phyloP scores from a whole-genome alignment of 169 alveolate species.

The Perkinsus chesapeaki region DNA sequence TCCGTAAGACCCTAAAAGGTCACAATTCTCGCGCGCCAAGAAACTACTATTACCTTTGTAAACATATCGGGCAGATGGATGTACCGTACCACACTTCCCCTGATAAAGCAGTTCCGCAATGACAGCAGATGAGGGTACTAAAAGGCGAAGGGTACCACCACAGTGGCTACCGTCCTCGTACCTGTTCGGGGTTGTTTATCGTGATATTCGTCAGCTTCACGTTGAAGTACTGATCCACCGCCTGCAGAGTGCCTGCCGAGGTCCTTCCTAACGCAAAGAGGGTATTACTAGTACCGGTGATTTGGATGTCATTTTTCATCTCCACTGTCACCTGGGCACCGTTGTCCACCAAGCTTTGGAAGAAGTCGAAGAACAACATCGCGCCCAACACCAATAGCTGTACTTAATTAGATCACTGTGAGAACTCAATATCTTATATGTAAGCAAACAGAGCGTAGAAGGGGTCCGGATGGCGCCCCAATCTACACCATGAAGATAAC shows the following conservation, averaged over 20 bases:
- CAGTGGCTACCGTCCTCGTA: neutral
- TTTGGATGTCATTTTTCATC: conserved; percentile 82
- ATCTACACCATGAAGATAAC: too few species aligned
- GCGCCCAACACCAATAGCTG: neutral
- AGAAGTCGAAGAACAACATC: conserved; percentile 73
- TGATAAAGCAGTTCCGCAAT: conserved; percentile 79
- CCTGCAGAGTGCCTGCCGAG: conserved; percentile 46
- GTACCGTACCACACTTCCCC: conserved; percentile 91
- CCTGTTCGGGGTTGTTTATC: conserved; percentile 71
- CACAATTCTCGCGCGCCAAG: conserved; percentile 52
- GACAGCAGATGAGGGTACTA: conserved; percentile 34
- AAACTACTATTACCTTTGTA: conserved; percentile 53
- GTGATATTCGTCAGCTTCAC: conserved; percentile 77
- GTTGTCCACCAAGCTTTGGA: conserved; percentile 79
- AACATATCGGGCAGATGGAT: conserved; percentile 82
- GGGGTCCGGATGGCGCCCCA: too few species aligned
- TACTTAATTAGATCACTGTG: too few species aligned
- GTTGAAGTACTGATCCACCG: conserved; percentile 86
- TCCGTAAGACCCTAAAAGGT: neutral
- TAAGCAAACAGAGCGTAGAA: too few species aligned
- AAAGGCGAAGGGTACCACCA: neutral
- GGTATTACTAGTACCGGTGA: conserved; percentile 78
- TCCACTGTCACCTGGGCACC: conserved; percentile 82
- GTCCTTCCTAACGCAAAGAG: neutral
- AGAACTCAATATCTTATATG: too few species aligned